Evolutionary conservation across 176 grass and related monocot genomes (phyloP).

Genomic region (Luzula sylvatica): DNA sequence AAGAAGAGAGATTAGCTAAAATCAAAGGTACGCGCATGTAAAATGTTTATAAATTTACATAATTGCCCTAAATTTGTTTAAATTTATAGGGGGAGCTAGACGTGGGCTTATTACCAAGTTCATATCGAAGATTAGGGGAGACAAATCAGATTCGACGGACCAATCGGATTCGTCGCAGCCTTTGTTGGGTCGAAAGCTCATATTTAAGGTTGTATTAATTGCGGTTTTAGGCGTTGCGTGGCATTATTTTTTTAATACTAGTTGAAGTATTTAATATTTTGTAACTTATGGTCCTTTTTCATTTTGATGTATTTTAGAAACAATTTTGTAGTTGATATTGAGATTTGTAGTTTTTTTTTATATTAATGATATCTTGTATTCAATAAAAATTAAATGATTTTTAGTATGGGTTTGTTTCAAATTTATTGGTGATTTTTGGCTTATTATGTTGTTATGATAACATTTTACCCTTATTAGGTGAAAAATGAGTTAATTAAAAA

Average conservation of each 20-base stretch:
- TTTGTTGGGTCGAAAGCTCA: slow-evolving; percentile 19
- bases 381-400: too few relatives aligned
- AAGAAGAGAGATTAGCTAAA: slow-evolving; percentile 69
- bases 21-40: slow-evolving; percentile 37
- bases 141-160: slow-evolving; percentile 9
- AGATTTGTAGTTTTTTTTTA: background rate
- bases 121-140: slow-evolving; percentile 29
- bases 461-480: too few relatives aligned
- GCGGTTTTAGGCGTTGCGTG: slow-evolving; percentile 22
- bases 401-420: too few relatives aligned
- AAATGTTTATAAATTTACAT: background rate
- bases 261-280: slow-evolving; percentile 11
- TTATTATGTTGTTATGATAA: too few relatives aligned
- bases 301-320: background rate
- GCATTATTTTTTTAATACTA: slow-evolving; percentile 28
- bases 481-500: too few relatives aligned
- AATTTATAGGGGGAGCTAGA: slow-evolving; percentile 21
- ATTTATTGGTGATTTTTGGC: too few relatives aligned
- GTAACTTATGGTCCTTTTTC: background rate
- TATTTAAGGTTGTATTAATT: slow-evolving; percentile 30
- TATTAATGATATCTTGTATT: background rate
- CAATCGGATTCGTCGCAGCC: slow-evolving; percentile 1
- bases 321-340: slow-evolving; percentile 13
- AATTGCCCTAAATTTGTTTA: background rate
- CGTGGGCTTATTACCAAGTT: slow-evolving; percentile 22